Conservation (phyloP, 2,329 filamentous ascomycete species). For the Ophiocordyceps polyrhachis-furcata region DNA sequence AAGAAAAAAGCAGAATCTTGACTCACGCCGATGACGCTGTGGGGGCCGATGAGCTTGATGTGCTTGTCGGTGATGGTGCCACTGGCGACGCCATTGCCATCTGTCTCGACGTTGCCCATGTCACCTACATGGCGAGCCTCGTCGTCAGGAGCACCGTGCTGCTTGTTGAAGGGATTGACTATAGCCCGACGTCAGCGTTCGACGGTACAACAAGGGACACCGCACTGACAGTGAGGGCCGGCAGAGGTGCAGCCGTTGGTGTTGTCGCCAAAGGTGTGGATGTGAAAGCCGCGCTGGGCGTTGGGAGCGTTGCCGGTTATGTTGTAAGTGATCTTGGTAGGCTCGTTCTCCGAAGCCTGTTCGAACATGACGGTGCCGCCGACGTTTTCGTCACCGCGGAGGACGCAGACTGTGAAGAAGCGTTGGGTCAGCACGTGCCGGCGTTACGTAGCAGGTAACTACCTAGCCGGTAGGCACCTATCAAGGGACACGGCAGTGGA, state of each 20-base stretch:
- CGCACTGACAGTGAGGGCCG: conserved; percentile 76
- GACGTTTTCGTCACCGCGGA: conserved; percentile 97
- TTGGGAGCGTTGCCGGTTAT: conserved; percentile 86
- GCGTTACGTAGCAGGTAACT: background rate
- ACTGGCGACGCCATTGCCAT: conserved; percentile 76
- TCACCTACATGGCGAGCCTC: conserved; percentile 86
- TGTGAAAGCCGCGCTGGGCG: conserved; percentile 93
- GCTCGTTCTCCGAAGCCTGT: conserved; percentile 64
- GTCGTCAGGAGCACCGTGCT: conserved; percentile 74
- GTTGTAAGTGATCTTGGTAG: conserved; percentile 81
- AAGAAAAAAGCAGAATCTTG: too few species aligned
- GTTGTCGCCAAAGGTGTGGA: conserved; percentile 98
- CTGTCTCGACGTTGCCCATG: conserved; percentile 92
- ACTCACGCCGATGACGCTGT: conserved; percentile 86
- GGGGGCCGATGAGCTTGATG: conserved; percentile 87
- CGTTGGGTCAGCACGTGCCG: background rate
- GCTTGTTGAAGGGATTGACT: conserved; percentile 95
- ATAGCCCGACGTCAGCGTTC: conserved; percentile 3
- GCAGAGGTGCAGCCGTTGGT: conserved; percentile 99
- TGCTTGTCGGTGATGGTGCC: conserved; percentile 64
- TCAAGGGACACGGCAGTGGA: conserved; percentile 12
- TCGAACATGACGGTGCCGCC: conserved; percentile 87
- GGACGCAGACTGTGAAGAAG: conserved; percentile 57
- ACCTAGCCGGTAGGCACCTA: too few species aligned
- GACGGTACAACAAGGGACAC: too few species aligned